Conservation (phyloP, 2,329 filamentous ascomycete genomes). For the Helotiales sp. region DNA sequence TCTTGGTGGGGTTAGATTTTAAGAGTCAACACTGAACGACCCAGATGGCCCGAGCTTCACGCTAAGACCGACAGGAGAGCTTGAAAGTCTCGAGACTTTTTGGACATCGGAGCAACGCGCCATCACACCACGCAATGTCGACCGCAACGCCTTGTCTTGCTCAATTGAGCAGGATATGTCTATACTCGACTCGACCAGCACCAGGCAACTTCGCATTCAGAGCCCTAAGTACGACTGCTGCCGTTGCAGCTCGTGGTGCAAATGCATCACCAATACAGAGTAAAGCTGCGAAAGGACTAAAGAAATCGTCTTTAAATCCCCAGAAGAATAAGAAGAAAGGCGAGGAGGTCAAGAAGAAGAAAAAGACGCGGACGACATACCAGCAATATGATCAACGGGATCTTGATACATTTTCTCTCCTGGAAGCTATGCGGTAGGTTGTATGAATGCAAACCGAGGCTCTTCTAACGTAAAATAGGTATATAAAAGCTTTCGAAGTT, state of each 20-base stretch:
- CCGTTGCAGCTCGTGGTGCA: conserved; percentile 12
- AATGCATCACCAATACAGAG: not conserved
- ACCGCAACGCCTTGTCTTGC: conserved; percentile 32
- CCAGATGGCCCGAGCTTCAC: not conserved
- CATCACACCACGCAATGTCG: conserved; percentile 26
- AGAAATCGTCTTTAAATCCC: conserved; percentile 13
- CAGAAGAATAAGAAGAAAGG: conserved; percentile 36
- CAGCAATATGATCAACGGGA: conserved; percentile 37
- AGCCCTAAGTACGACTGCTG: conserved; percentile 26
- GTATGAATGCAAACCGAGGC: conserved; percentile 4
- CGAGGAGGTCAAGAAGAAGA: conserved; percentile 33
- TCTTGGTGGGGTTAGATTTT: conserved; percentile 20
- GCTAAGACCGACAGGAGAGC: conserved; percentile 12
- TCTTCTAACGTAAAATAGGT: conserved; percentile 51
- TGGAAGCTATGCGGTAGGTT: conserved; percentile 86
- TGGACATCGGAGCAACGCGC: not conserved
- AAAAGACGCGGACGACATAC: conserved; percentile 35
- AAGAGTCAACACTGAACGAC: conserved; percentile 4
- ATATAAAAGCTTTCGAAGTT: conserved; percentile 90
- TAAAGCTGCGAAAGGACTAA: not conserved
- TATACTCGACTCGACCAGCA: conserved; percentile 18
- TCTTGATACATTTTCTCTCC: conserved; percentile 71
- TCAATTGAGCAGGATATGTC: conserved; percentile 35
- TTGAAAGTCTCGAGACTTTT: conserved; percentile 8
- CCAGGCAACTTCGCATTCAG: conserved; percentile 14